Conservation (phyloP, 257 asterid genomes). For the Linaria vulgaris region DNA sequence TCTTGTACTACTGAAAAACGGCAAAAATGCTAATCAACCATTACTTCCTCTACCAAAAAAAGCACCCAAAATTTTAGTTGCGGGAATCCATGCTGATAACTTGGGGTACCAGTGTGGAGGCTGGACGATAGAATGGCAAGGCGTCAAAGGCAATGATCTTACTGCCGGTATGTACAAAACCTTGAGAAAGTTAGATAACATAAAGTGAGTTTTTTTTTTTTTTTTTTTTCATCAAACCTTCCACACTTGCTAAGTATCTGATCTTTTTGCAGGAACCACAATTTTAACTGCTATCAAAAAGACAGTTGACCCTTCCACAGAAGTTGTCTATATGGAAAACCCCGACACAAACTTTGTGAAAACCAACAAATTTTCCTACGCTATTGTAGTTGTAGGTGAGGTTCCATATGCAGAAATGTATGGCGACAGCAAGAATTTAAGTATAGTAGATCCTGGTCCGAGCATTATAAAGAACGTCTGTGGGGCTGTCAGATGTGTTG, state of each 20-base stretch:
- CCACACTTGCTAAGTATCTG: background rate
- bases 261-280: conserved; percentile 47
- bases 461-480: conserved; percentile 43
- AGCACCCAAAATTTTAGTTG: conserved; percentile 60
- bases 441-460: conserved; percentile 38
- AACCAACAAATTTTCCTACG: conserved; percentile 42
- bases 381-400: conserved; percentile 60
- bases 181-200: too few species aligned
- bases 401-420: conserved; percentile 41
- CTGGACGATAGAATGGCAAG: conserved; percentile 95
- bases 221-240: too few species aligned
- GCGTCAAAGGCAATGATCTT: conserved; percentile 62
- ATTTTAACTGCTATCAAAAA: conserved; percentile 45
- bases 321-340: conserved; percentile 35
- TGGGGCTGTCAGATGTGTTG: conserved; percentile 42
- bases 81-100: conserved; percentile 82
- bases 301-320: conserved; percentile 48
- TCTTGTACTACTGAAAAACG: conserved; percentile 79
- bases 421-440: conserved; percentile 50
- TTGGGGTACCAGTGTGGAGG: conserved; percentile 93
- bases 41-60: conserved; percentile 86
- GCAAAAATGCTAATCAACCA: conserved; percentile 39
- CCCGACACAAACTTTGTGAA: conserved; percentile 34
- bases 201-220: too few species aligned
- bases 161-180: conserved; percentile 49